A percentile compares a stretch with the other conserved stretches of the same genome.
phyloP scores from a whole-genome alignment of 2,329 filamentous ascomycete species.

The Colletotrichum tofieldiae region DNA sequence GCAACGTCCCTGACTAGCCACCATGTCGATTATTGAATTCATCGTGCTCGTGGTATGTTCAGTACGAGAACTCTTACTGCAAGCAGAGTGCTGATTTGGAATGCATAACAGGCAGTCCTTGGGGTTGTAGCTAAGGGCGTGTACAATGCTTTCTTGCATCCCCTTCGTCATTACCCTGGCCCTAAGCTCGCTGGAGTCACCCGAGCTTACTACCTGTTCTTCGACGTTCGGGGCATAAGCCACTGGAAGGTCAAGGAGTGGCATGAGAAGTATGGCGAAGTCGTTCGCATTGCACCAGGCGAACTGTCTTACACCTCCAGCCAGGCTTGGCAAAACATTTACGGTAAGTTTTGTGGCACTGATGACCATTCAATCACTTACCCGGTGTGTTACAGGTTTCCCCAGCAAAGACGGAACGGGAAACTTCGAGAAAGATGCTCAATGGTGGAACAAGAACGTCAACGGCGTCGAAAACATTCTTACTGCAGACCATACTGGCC shows the following conservation, averaged over 20 bases:
- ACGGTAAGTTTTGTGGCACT: constrained; percentile 45
- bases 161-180: constrained; percentile 50
- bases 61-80: background rate
- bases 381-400: constrained; percentile 9
- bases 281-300: constrained; percentile 59
- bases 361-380: background rate
- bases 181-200: constrained; percentile 46
- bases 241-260: constrained; percentile 41
- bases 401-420: constrained; percentile 30
- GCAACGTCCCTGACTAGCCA: constrained; percentile 7
- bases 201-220: constrained; percentile 37
- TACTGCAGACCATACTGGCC: constrained; percentile 41
- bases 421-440: constrained; percentile 38
- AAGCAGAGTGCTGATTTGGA: constrained; percentile 1
- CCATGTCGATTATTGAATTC: constrained; percentile 24
- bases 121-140: constrained; percentile 40
- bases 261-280: constrained; percentile 49
- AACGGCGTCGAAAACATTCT: constrained; percentile 41
- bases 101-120: constrained; percentile 15
- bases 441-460: constrained; percentile 42
- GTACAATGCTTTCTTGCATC: constrained; percentile 51
- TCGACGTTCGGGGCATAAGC: constrained; percentile 33
- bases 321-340: constrained; percentile 58
- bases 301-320: constrained; percentile 56
- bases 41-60: constrained; percentile 24